Base-by-base conservation (phyloP, 106 monocot genomes). In the Agapanthus africanus region DNA sequence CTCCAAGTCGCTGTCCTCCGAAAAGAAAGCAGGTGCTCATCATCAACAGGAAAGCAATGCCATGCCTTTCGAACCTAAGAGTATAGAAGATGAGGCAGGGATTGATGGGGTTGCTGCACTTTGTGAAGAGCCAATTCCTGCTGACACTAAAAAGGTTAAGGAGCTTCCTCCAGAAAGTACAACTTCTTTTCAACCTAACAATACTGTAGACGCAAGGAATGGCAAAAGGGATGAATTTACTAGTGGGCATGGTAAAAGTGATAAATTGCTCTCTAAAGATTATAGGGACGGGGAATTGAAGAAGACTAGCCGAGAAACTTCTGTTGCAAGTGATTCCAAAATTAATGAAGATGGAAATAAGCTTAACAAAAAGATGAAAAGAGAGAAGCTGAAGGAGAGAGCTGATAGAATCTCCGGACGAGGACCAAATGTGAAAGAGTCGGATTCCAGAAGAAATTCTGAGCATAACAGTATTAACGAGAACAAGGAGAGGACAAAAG, bases 381-480 rank as follows among this genome's bases (percentile, higher is more conserved):
- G 52, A 66, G 77, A 77, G 25, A 74, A 44, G 4, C 39, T 63
- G 30, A 77, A 71, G 40, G 85, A 90, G 63, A 72, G 34, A 74
- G 37, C 14, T 61, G 69, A 72, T 69, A 75, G 23, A 32, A 61
- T 65, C 40, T 46, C 51, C 23, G 73, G 69, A 59, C 63, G 73
- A 42, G 61, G 59, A 40, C 3, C 36, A 65, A 47, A 69, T 54
- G 63, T 19, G 37, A 76, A 72, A 46, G 82, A 77, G 18, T 69
- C 65, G 36, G 77, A 76, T 77, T 59, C 68, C 28, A 78, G 67
- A 22, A 82, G 22, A n/a, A n/a, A n/a, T 74, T 84, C 78, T 16
- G 84, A 78, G 54, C 71, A 71, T 59, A 67, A 64, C 35, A 66
- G 51, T 38, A 62, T 44, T 10, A 77, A 69, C 22, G 74, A 73